Evolutionary conservation across 768 basidiomycete genomes (phyloP), one percentile per base, ranked within the genome.

Genomic region (Hortiboletus flavorubellus): DNA sequence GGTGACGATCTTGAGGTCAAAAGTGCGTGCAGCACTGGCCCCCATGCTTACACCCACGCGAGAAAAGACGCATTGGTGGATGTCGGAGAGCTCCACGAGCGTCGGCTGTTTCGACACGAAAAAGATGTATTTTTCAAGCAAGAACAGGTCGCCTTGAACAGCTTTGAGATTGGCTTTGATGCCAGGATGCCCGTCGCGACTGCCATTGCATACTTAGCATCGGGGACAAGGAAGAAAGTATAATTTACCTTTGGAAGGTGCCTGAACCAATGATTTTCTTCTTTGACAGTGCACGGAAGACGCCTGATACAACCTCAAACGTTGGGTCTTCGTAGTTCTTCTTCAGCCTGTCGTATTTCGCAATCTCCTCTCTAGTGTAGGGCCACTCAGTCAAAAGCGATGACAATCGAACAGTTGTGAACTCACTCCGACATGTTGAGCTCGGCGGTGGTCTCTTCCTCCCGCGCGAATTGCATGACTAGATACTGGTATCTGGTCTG

Each of bases 111-210:
- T 98, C 53, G 96, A 94, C 58, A 98, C 93, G 75, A 98, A 98
- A 74, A 99, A 93, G 46, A 99, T 80, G 71, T 89, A 92, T 81
- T 98, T 98, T 66, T 98, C 97, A 59, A 99, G 86, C 79, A 98
- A 83, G 81, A 97, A 98, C 33, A 99, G 84, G 69, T 98, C 94
- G 56, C 97, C 97, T 72, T 96, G 93, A 4, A 90, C 81, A 42
- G 97, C 97, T 74, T 98, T 98, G 62, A 98, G 80, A 71, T 98
- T 97, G 63, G 93, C 93, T 75, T 98, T 98, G 75, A 99, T 87
- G n/a, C 93, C 92, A 15, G 91, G 88, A 60, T 93, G 88, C 4
- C 93, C 92, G 62, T 89, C 86, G 31, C 89, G 91, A 62, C 93
- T 96, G 59, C 10, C 47, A 56, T 34, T 18, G 14, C 29, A 29